These are phyloP conservation scores for Plasmodium coatneyi DNA, from an alignment of 169 alveolate genomes.

Conservation along the genomic window DNA sequence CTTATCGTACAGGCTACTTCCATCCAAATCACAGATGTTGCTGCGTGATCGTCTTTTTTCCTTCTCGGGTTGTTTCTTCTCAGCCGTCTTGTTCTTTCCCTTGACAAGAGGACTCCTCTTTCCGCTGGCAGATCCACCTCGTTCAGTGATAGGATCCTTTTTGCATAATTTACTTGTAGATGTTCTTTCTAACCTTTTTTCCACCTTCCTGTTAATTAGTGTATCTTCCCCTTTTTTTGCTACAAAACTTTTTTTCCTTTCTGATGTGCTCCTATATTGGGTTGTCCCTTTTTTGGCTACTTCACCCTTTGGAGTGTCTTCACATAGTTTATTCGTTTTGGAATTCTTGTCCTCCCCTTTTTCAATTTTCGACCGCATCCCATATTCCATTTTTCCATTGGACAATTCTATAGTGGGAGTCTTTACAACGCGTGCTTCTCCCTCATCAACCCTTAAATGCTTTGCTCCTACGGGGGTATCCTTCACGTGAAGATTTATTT, in stretches of 20 bases:
- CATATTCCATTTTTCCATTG: not conserved
- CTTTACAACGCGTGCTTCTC: not conserved
- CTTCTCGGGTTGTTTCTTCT: not conserved
- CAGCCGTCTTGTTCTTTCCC: not conserved
- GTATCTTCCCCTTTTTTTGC: not conserved
- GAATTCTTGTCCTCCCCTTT: not conserved
- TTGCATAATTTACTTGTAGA: not conserved
- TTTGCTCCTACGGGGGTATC: not conserved
- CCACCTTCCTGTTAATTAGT: not conserved
- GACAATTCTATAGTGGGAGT: not conserved
- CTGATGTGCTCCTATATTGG: not conserved
- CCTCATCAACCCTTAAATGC: not conserved
- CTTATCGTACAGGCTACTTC: constrained; percentile 39
- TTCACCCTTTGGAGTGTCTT: not conserved
- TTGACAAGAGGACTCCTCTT: not conserved
- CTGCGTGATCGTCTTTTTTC: not conserved
- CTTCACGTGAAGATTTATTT: constrained; percentile 41
- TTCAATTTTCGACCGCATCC: not conserved
- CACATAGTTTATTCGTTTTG: not conserved
- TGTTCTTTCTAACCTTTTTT: constrained; percentile 1
- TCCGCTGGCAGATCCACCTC: not conserved
- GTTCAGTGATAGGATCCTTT: not conserved
- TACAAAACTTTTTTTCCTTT: not conserved
- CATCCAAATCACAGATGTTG: not conserved
- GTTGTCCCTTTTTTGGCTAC: not conserved